Evolutionary conservation across 1,284 basidiomycete genomes (phyloP), one percentile per base, ranked within the genome.

Genomic region (Tilletia walkeri): DNA sequence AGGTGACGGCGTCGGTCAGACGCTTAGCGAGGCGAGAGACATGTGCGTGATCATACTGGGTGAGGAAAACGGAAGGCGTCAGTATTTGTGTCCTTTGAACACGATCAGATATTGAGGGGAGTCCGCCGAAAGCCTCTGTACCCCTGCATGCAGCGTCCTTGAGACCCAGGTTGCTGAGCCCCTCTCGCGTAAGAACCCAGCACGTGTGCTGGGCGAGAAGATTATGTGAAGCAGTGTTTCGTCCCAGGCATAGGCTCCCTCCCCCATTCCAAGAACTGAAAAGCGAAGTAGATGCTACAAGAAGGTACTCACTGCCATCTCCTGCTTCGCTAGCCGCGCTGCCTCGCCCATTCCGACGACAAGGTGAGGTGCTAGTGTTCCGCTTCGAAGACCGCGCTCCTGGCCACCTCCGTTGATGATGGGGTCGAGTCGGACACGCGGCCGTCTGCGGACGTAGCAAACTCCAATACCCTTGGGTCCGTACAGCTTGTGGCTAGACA

Each of bases 401-500:
- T 99, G 96, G 5, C 96, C 96, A 82, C 96, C 96, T 72, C 96
- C 96, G 77, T 89, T 94, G 74, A 99, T 88, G 78, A 99, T 91
- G 0, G 96, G 95, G 84, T 99, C 96, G 77, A 99, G 86, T 72
- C 96, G 88, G 59, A 99, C 96, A 76, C 96, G 88, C 2, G 96
- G 96, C 76, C 95, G 86, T 78, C 96, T 87, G 70, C 96, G 89
- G 66, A 99, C 94, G 85, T 98, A 99, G 20, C 91, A 91, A 4
- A 93, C 95, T 48, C 96, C 96, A 63, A 99, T 86, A 18, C 96
- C 96, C 86, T 99, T 99, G 4, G 96, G 96, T 2, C 96, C 96
- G 85, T 99, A 99, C 18, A 99, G 85, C 86, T 99, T 99, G 88
- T 99, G 96, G 4, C 92, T 95, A 4, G 93, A 95, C 70, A 99